Percentiles rank a stretch among this genome's conserved stretches.
Evolutionary conservation across 306 rosid genomes (phyloP).

Genomic region (Mucuna pruriens): DNA sequence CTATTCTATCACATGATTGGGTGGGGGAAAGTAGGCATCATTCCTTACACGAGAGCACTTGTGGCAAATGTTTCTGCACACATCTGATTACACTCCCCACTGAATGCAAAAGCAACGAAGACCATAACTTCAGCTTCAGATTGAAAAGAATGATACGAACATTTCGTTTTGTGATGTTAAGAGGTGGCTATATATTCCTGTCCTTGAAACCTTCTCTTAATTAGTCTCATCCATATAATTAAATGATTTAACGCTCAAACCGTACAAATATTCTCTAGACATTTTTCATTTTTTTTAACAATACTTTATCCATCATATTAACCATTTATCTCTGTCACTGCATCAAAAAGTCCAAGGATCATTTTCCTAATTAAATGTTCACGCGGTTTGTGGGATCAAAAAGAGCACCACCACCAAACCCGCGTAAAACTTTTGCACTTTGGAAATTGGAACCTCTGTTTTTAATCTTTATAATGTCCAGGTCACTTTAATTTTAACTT

Average conservation of each 20-base stretch:
- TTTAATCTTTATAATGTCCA: too few relatives aligned
- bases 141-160: neutral
- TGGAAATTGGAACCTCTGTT: neutral
- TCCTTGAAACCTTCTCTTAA: neutral
- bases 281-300: too few relatives aligned
- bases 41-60: constrained; percentile 4
- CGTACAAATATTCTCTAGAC: too few relatives aligned
- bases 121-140: neutral
- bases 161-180: neutral
- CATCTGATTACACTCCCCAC: neutral
- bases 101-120: neutral
- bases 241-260: too few relatives aligned
- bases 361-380: too few relatives aligned
- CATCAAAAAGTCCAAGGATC: too few relatives aligned
- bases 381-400: constrained; percentile 82
- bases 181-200: neutral
- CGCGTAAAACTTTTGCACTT: constrained; percentile 49
- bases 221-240: neutral
- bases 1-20: constrained; percentile 24
- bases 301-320: too few relatives aligned
- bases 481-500: neutral
- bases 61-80: constrained; percentile 2
- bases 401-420: constrained; percentile 43
- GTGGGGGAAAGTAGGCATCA: constrained; percentile 10
- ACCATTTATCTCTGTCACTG: too few relatives aligned